A percentile compares a stretch with the other conserved stretches of the same genome.
These are phyloP conservation scores for Sinapis alba DNA, from an alignment of 441 rosid genomes.

Conservation along the genomic window DNA sequence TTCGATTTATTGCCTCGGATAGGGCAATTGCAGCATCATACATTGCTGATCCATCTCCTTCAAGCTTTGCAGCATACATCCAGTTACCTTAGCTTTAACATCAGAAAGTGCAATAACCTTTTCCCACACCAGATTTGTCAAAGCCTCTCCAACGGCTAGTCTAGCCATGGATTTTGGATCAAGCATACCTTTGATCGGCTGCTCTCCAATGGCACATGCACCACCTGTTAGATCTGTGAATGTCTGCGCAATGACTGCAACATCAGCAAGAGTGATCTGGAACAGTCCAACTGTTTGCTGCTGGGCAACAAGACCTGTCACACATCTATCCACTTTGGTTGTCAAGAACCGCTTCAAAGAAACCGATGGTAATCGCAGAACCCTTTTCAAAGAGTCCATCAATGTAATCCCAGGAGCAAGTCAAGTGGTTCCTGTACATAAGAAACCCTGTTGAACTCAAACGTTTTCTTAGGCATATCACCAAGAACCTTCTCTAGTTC, in stretches of 20 bases:
- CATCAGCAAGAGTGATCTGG: conserved; percentile 93
- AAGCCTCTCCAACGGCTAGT: conserved; percentile 92
- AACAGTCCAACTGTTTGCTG: conserved; percentile 97
- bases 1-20: conserved; percentile 87
- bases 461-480: conserved; percentile 90
- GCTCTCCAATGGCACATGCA: conserved; percentile 96
- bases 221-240: conserved; percentile 82
- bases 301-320: conserved; percentile 97
- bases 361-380: conserved; percentile 83
- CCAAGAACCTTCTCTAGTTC: conserved; percentile 96
- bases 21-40: conserved; percentile 90
- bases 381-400: conserved; percentile 86
- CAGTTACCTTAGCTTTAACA: conserved; percentile 98
- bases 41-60: conserved; percentile 97
- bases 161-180: conserved; percentile 97
- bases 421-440: conserved; percentile 70
- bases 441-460: conserved; percentile 67
- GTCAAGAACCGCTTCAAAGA: conserved; percentile 89
- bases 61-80: conserved; percentile 99
- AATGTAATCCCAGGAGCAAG: conserved; percentile 88
- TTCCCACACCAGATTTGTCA: conserved; percentile 96
- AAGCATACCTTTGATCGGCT: conserved; percentile 87
- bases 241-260: conserved; percentile 94
- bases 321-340: conserved; percentile 95
- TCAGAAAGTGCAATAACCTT: conserved; percentile 87